These are phyloP conservation scores for Poterioochromonas sp. DNA, from an alignment of 352 stramenopile genomes.

Conservation along the genomic window DNA sequence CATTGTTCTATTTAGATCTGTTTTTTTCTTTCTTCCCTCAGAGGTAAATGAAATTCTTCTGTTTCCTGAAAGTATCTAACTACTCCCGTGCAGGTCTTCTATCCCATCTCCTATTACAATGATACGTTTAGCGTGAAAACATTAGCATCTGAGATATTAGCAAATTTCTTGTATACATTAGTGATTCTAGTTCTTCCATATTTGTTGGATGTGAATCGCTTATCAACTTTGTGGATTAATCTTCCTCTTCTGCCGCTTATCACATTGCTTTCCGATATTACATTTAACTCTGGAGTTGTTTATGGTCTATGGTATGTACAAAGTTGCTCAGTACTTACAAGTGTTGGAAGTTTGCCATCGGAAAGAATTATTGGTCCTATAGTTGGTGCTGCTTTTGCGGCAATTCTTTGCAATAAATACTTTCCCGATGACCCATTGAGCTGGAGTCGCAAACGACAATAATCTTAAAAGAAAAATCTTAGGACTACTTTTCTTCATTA, in stretches of 20 bases:
- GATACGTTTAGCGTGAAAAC: too few relatives aligned
- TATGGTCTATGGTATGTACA: conserved; percentile 5
- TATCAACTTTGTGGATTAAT: neutral
- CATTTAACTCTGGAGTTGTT: neutral
- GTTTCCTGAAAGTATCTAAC: neutral
- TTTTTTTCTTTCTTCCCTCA: neutral
- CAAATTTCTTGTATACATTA: neutral
- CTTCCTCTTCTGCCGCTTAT: neutral
- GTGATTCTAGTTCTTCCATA: conserved; percentile 6
- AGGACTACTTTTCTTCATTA: too few relatives aligned
- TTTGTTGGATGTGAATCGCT: conserved; percentile 1
- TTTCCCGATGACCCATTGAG: conserved; percentile 18
- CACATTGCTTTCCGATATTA: neutral
- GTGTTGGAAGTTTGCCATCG: neutral
- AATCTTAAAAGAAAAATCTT: neutral
- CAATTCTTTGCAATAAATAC: neutral
- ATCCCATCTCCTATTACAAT: neutral
- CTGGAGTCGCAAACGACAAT: neutral
- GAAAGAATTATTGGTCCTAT: neutral
- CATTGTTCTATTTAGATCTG: neutral
- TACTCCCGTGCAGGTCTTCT: neutral
- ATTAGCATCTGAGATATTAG: neutral
- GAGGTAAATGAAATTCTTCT: neutral
- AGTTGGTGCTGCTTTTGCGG: conserved; percentile 1
- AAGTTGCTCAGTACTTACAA: neutral